Base-by-base conservation (phyloP, 345 rosid species). In the Populus simonii region DNA sequence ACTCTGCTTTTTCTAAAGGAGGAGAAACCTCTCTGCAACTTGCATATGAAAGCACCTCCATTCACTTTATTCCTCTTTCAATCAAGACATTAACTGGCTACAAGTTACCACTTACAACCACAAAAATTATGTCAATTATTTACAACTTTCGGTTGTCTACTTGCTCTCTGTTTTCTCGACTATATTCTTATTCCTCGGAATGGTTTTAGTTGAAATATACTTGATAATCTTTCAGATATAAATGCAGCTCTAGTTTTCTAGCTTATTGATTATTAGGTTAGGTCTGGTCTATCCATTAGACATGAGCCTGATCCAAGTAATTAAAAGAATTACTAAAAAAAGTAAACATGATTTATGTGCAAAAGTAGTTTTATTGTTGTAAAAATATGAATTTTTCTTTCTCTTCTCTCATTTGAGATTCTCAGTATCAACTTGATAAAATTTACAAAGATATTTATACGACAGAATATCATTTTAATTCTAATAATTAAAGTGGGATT, bases 31-130 rank as follows among this genome's bases (percentile, higher is more conserved):
- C 82, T 81, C 76, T 43, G 75, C 90, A 84, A 85, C 72, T 87
- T 85, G 88, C 81, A 76, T 53, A 49, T 38, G 76, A 85, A 83
- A 74, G 81, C 16, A 13, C 33, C 73, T 74, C 66, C 69, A 55
- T 51, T 23, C 70, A 53, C 85, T 85, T 84, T 85, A 86, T 88
- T 86, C 87, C 70, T 65, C 25, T 61, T 78, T 78, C 70, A 25
- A 70, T 68, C 77, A 74, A 65, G 78, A 66, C 41, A 78, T 77
- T 76, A 72, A 81, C 80, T 22, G 74, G 65, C 71, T 65, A 68
- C 55, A 33, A 33, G 36, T 41, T 38, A 36, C 39, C 35, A 53
- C 10, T 12, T 72, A n/a, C 76, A 68, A 41, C 83, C 76, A 71
- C 83, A 67, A 62, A 62, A 5, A 70, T 41, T 4, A 33, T 67